Evolutionary conservation across 345 rosid species (phyloP), one percentile per base, ranked within the genome.

Genomic region (Syzygium grande): DNA sequence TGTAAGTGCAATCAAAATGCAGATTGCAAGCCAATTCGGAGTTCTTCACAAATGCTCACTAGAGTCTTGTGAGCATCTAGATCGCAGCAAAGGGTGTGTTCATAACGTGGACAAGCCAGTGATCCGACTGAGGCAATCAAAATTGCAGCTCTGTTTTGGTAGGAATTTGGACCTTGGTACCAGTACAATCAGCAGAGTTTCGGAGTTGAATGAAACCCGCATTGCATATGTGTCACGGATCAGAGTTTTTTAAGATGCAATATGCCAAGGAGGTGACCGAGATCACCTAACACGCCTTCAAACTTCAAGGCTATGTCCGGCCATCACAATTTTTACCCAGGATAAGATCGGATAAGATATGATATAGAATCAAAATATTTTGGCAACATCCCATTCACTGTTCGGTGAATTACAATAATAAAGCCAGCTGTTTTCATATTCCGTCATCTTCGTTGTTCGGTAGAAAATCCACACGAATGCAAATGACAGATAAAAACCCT

Each of bases 321-420:
- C 46, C 7, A 2, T 54, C 58, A 19, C 25, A 25, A 54, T 54
- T 19, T 54, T 19, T 2, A 7, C 58, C 23, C 10, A 6, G 1
- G 12, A 68, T 12, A 34, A 34, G 25, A 68, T 34, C 23, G 2
- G 46, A 68, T 2, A 0, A 6, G 46, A 34, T 34, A 54, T 3
- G 23, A 19, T 19, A 34, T 21, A 13, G 34, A 9, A 34, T 68
- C 19, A 5, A 17, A 7, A 34, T 17, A 34, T 17, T n/a, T 68
- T 34, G 2, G 7, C 12, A 21, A 4, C 19, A 68, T 9, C 4
- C 1, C 34, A 30, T 68, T 5, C 3, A 0, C 6, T 68, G 2
- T 30, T 30, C 34, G 10, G 19, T 16, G 41, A 65, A 65, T 29
- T 30, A 11, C 4, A 65, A 8, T 65, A 65, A 65, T 65, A 65